Percentiles rank a stretch among this genome's conserved stretches.
Evolutionary conservation across 2,329 filamentous ascomycete species (phyloP).

Genomic region (Pyricularia pennisetigena): DNA sequence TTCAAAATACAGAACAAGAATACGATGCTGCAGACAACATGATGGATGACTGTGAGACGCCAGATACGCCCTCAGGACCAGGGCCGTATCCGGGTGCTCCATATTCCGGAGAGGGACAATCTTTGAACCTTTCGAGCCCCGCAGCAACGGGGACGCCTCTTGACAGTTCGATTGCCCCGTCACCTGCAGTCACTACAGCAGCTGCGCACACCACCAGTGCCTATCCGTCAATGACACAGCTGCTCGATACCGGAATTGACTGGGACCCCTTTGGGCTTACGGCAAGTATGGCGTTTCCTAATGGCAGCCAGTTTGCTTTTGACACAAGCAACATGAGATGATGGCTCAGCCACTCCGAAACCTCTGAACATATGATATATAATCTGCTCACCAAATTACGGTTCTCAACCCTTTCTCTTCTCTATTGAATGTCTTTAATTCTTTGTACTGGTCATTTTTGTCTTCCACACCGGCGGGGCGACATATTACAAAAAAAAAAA

Average conservation of each 20-base stretch:
- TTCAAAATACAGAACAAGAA: slow-evolving; percentile 76
- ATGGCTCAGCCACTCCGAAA: not conserved
- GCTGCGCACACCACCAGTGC: slow-evolving; percentile 8
- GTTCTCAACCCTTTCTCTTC: not conserved
- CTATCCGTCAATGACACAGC: slow-evolving; percentile 56
- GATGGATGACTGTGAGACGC: slow-evolving; percentile 55
- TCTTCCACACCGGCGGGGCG: slow-evolving; percentile 2
- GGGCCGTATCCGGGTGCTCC: slow-evolving; percentile 53
- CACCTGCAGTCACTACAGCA: slow-evolving; percentile 7
- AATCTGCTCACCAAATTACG: not conserved
- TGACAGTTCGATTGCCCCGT: slow-evolving; percentile 15
- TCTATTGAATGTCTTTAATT: not conserved
- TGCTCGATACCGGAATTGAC: slow-evolving; percentile 73
- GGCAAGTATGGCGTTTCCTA: slow-evolving; percentile 88
- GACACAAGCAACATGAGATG: slow-evolving; percentile 46
- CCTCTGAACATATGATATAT: not conserved
- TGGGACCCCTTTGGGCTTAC: slow-evolving; percentile 90
- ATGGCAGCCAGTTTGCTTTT: slow-evolving; percentile 61
- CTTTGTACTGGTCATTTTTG: not conserved
- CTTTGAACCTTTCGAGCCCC: slow-evolving; percentile 29
- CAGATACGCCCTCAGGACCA: slow-evolving; percentile 55
- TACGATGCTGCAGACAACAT: slow-evolving; percentile 87
- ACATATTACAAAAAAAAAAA: not conserved
- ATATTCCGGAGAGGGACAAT: slow-evolving; percentile 34
- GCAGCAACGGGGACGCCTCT: slow-evolving; percentile 21